Percentiles rank a stretch among this genome's conserved stretches.
Conservation (phyloP, 2,329 filamentous ascomycete genomes). For the Calonectria crousiana region DNA sequence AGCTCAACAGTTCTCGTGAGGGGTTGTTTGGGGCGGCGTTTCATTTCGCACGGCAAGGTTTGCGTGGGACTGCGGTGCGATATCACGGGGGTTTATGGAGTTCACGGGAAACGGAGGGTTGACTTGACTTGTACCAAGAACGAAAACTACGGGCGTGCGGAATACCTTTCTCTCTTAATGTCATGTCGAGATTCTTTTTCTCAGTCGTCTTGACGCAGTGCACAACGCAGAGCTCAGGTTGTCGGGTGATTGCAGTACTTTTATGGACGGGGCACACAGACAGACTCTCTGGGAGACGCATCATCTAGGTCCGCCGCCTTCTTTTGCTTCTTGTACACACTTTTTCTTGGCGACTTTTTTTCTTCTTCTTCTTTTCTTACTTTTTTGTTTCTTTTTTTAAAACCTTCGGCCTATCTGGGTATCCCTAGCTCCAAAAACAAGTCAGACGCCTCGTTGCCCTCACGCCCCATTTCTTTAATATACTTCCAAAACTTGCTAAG, state of each 20-base stretch:
- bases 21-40: slow-evolving; percentile 26
- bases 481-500: slow-evolving; percentile 88
- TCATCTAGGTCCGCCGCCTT: neutral
- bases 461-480: slow-evolving; percentile 75
- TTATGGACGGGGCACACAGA: neutral
- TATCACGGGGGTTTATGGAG: slow-evolving; percentile 37
- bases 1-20: slow-evolving; percentile 39
- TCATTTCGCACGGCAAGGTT: slow-evolving; percentile 32
- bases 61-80: slow-evolving; percentile 27
- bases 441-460: slow-evolving; percentile 57
- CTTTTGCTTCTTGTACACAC: slow-evolving; percentile 6
- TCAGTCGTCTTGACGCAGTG: slow-evolving; percentile 1
- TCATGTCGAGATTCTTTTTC: slow-evolving; percentile 26
- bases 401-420: slow-evolving; percentile 29
- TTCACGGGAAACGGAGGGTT: slow-evolving; percentile 40
- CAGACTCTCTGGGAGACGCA: slow-evolving; percentile 11
- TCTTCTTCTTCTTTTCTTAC: neutral
- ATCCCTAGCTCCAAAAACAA: slow-evolving; percentile 66
- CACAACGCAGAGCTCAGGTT: neutral
- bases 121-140: slow-evolving; percentile 42
- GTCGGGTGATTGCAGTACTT: slow-evolving; percentile 12
- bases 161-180: slow-evolving; percentile 37
- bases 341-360: neutral
- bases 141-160: slow-evolving; percentile 36
- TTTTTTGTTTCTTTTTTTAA: slow-evolving; percentile 1